A percentile compares a stretch with the other conserved stretches of the same genome.
Evolutionary conservation across 2,329 filamentous ascomycete species (phyloP).

Genomic region (Nothopassalora personata): DNA sequence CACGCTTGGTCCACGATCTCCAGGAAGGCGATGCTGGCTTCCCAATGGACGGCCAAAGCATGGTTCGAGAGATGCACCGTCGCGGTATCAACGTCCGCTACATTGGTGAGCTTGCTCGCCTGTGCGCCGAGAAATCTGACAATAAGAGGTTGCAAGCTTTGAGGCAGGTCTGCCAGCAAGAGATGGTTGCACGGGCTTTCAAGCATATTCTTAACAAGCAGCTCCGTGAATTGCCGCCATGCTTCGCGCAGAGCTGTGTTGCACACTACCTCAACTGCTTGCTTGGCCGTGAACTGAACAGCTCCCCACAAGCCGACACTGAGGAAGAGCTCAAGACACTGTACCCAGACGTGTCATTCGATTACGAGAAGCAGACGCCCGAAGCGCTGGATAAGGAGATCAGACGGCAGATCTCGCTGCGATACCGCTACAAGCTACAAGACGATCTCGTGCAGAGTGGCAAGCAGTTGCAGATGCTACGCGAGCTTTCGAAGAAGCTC

Average conservation of each 20-base stretch:
- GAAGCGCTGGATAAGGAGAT: constrained; percentile 65
- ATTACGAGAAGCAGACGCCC: constrained; percentile 74
- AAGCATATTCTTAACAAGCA: constrained; percentile 84
- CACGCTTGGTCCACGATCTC: constrained; percentile 79
- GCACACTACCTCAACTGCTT: constrained; percentile 92
- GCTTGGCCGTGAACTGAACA: constrained; percentile 69
- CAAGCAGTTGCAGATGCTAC: constrained; percentile 76
- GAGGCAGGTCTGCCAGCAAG: constrained; percentile 71
- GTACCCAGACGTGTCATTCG: constrained; percentile 76
- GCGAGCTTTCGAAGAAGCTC: constrained; percentile 82
- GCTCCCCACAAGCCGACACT: constrained; percentile 70
- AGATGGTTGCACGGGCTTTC: constrained; percentile 93
- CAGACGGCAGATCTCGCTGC: constrained; percentile 61
- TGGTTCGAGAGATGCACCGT: constrained; percentile 86
- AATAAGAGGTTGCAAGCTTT: constrained; percentile 72
- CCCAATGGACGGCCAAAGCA: constrained; percentile 94
- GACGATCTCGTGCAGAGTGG: constrained; percentile 62
- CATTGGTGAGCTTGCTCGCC: constrained; percentile 75
- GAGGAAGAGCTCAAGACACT: constrained; percentile 68
- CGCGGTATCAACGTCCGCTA: constrained; percentile 96
- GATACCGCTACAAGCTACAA: constrained; percentile 72
- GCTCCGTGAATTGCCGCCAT: constrained; percentile 70
- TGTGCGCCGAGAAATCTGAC: constrained; percentile 50
- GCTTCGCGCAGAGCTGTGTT: constrained; percentile 72
- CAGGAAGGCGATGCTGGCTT: constrained; percentile 92